These are phyloP conservation scores for Dictyostelium purpureum DNA, from an alignment of 78 protist genomes.

Conservation along the genomic window DNA sequence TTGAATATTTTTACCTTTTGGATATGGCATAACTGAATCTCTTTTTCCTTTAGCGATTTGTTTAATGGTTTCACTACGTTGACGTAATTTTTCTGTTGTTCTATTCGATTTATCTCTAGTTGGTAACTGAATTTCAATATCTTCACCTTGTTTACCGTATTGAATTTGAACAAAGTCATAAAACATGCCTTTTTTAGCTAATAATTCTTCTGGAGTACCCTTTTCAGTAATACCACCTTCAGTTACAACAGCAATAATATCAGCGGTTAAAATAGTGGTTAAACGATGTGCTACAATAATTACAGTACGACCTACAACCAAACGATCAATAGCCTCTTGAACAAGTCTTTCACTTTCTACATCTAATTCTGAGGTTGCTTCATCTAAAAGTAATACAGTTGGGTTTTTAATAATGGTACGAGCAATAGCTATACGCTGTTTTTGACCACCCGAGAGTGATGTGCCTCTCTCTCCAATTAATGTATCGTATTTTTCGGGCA, in stretches of 20 bases:
- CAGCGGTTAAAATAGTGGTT: slow-evolving; percentile 87
- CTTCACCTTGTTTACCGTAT: slow-evolving; percentile 55
- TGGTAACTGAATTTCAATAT: slow-evolving; percentile 21
- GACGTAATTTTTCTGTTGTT: background rate
- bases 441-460: slow-evolving; percentile 89
- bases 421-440: slow-evolving; percentile 89
- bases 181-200: slow-evolving; percentile 29
- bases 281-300: slow-evolving; percentile 95
- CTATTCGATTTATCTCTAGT: background rate
- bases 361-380: slow-evolving; percentile 96
- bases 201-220: slow-evolving; percentile 77
- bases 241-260: slow-evolving; percentile 76
- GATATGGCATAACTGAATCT: background rate
- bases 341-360: slow-evolving; percentile 89
- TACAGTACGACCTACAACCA: slow-evolving; percentile 56
- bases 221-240: slow-evolving; percentile 79
- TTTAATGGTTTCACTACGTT: slow-evolving; percentile 40
- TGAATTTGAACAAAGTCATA: slow-evolving; percentile 66
- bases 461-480: slow-evolving; percentile 92
- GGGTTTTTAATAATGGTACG: slow-evolving; percentile 88
- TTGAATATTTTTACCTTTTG: background rate
- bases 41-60: background rate
- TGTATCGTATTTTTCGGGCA: slow-evolving; percentile 88
- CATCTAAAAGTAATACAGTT: slow-evolving; percentile 92
- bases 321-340: slow-evolving; percentile 82